phyloP scores from a whole-genome alignment of 495 filamentous ascomycete species.

The Sphaerosporella brunnea region DNA sequence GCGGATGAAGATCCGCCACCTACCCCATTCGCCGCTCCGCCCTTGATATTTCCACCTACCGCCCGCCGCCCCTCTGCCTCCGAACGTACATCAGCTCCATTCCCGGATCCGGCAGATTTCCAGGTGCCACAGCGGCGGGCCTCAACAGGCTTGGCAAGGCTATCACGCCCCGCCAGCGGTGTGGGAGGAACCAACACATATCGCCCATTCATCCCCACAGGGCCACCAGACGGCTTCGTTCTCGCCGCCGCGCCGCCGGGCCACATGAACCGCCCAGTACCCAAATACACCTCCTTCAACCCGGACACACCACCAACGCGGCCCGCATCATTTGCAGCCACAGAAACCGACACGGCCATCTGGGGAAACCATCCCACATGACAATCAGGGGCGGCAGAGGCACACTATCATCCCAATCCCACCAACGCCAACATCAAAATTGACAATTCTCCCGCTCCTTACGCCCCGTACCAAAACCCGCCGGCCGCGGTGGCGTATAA shows the following conservation, averaged over 20 bases:
- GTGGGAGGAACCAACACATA: neutral
- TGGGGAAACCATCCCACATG: neutral
- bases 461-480: too few relatives aligned
- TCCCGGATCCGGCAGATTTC: neutral
- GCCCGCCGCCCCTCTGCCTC: neutral
- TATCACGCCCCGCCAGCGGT: too few relatives aligned
- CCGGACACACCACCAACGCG: neutral
- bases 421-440: too few relatives aligned
- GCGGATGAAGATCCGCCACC: neutral
- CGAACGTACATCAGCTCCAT: neutral
- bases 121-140: neutral
- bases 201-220: neutral
- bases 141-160: too few relatives aligned
- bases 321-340: neutral
- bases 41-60: neutral
- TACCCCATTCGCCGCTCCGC: constrained; percentile 1
- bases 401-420: too few relatives aligned
- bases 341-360: neutral
- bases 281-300: neutral
- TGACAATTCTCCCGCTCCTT: too few relatives aligned
- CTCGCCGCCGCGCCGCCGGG: neutral
- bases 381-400: constrained; percentile 3
- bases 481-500: neutral
- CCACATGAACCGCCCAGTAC: neutral
- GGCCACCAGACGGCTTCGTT: neutral